These are phyloP conservation scores for Clathrus columnatus DNA, from an alignment of 768 basidiomycete genomes.

Conservation along the genomic window DNA sequence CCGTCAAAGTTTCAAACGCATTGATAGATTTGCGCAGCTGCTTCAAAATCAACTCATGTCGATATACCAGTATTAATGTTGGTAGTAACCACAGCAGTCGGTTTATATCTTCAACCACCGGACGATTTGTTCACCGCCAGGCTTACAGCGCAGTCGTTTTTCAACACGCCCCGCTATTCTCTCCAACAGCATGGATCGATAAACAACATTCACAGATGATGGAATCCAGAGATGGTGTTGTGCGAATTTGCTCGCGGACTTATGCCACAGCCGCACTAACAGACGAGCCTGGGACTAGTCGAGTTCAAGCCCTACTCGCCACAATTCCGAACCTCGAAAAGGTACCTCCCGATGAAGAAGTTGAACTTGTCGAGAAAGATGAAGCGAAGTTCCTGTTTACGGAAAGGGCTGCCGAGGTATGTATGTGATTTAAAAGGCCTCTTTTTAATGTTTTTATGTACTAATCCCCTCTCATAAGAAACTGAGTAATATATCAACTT, in stretches of 20 bases:
- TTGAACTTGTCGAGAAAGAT: constrained; percentile 45
- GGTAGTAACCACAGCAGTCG: not conserved
- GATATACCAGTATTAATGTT: not conserved
- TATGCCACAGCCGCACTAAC: not conserved
- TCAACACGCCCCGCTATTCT: not conserved
- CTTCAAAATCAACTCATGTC: not conserved
- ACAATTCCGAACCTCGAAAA: not conserved
- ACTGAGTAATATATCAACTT: constrained; percentile 59
- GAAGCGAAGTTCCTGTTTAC: constrained; percentile 53
- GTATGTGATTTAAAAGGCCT: constrained; percentile 11
- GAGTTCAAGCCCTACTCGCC: not conserved
- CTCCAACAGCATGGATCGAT: not conserved
- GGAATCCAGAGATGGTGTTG: not conserved
- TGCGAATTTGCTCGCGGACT: not conserved
- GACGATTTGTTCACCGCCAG: not conserved
- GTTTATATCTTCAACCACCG: not conserved
- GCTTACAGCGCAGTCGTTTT: not conserved
- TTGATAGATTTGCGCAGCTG: not conserved
- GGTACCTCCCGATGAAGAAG: constrained; percentile 21
- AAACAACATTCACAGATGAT: not conserved
- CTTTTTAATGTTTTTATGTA: not conserved
- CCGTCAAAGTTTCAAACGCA: not conserved
- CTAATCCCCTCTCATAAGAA: constrained; percentile 42
- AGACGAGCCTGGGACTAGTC: constrained; percentile 2
- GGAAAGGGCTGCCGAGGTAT: constrained; percentile 68